Conservation (phyloP, 2,329 filamentous ascomycete species). For the Verticillium nubilum region DNA sequence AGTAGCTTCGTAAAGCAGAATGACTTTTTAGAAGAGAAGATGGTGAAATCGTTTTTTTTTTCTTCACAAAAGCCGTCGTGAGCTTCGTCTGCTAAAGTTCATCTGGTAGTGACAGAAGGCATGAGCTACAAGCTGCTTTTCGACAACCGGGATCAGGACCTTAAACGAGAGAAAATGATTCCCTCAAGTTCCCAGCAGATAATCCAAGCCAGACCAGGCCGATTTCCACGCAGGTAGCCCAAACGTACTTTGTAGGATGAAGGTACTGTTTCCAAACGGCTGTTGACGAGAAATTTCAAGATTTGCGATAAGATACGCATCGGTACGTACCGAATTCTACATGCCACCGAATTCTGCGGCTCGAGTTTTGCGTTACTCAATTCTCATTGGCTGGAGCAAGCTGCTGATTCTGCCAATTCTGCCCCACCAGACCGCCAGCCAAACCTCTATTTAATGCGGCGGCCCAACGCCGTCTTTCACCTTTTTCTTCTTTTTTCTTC, state of each 20-base stretch:
- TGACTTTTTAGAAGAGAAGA: neutral
- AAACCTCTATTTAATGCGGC: slow-evolving; percentile 33
- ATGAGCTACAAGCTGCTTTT: too few species aligned
- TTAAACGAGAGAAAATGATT: neutral
- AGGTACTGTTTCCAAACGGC: neutral
- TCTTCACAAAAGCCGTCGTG: too few species aligned
- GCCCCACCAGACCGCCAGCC: neutral
- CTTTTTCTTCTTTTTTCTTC: slow-evolving; percentile 42
- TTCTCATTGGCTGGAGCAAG: neutral
- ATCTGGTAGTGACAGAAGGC: neutral
- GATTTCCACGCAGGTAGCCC: neutral
- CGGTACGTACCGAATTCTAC: neutral
- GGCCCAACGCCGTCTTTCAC: slow-evolving; percentile 22
- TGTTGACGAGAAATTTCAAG: neutral
- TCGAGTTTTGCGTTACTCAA: neutral
- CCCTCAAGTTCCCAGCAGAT: neutral
- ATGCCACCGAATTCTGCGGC: neutral
- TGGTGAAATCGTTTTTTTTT: too few species aligned
- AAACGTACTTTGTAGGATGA: neutral
- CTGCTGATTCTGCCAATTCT: neutral
- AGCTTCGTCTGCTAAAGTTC: neutral
- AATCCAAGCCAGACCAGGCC: neutral
- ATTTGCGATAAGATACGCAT: neutral
- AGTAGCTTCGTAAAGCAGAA: neutral
- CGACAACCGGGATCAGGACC: too few species aligned